Base-by-base conservation (phyloP, 1,284 basidiomycete genomes). In the Chalciporus sp. region DNA sequence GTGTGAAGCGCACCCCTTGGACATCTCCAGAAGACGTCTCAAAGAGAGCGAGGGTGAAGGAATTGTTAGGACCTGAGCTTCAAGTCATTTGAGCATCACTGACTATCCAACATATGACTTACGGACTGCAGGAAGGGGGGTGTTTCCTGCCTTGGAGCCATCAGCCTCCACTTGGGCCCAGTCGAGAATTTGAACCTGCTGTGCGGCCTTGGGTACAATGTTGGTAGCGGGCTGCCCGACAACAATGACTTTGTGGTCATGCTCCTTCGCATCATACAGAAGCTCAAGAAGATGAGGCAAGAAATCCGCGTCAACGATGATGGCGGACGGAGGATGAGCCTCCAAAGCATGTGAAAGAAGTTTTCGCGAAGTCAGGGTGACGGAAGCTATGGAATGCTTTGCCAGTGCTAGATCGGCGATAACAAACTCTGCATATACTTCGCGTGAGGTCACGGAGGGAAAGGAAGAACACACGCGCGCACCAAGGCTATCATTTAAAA, bases 401-500 rank as follows among this genome's bases (percentile, higher is more conserved):
- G 88, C 84, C 33, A 92, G 76, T 4, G 90, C 90, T 27, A 92
- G 75, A 69, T 92, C 90, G 20, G 82, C 76, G 48, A 92, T 78
- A 58, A 92, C 61, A 61, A 90, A 92, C 67, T 92, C 90, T 92
- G 63, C 3, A 52, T 41, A 48, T 35, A 23, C 6, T 43, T 26
- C 45, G n/a, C 42, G 46, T 46, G 43, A 53, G 56, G 55, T 14
- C 7, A 12, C 44, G n/a, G 20, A 27, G 23, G 20, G 20, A 49
- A n/a, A 27, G 46, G 9, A 16, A 26, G 9, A 31, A 33, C 61
- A 47, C 39, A 35, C 6, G 35, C 41, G 47, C 76, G 16, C 63
- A 88, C 89, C 90, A 42, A 92, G 74, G 45, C 85, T 71, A 62
- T 92, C 90, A 60, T 92, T 88, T 39, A 92, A 72, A 23, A 91